Base-by-base conservation (phyloP, 306 rosid species). In the Ormosia semicastrata region DNA sequence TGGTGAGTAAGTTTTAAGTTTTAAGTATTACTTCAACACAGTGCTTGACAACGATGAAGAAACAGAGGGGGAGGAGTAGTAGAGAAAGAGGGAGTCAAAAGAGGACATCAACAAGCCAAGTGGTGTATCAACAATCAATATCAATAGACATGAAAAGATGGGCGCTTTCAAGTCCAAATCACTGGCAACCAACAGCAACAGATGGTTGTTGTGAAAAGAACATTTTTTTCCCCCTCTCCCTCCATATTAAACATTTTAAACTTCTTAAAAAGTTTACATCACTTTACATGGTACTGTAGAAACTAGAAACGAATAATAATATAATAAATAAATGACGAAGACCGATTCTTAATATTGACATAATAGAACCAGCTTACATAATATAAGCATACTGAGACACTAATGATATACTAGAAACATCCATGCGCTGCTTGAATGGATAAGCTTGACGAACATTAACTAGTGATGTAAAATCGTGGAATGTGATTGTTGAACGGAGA, bases 71-170 rank as follows among this genome's bases (percentile, higher is more conserved):
- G 59, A 14, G 44, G 72, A n/a, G 70, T 18, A 71, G 59, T 3
- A 80, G 85, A 75, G 81, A 69, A n/a, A 71, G 71, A 75, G 83
- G 58, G 90, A 86, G 98, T 90, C 91, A 92, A 90, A 88, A 92
- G 89, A 87, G 63, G 89, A 84, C 87, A 82, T 82, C 79, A 86
- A 85, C 86, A 78, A 88, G 90, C 56, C 92, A 93, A 93, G 90
- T 86, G 99, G 92, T 92, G 88, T 89, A 93, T 95, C 98, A 93
- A 92, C 94, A 88, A 95, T 95, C 98, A 95, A 88, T 82, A 90
- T 95, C 99, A 92, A 88, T 83, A 82, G 97, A 95, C 98, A 93
- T 93, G 99, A 95, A 93, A 95, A 95, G 99, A 95, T 95, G 97
- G 97, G 97, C 83, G 96, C 99, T 93, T 92, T 95, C 99, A 95